A percentile compares a stretch with the other conserved stretches of the same genome.
Conservation (phyloP, 805 yeast genomes). For the Zygoascus biomembranicola region DNA sequence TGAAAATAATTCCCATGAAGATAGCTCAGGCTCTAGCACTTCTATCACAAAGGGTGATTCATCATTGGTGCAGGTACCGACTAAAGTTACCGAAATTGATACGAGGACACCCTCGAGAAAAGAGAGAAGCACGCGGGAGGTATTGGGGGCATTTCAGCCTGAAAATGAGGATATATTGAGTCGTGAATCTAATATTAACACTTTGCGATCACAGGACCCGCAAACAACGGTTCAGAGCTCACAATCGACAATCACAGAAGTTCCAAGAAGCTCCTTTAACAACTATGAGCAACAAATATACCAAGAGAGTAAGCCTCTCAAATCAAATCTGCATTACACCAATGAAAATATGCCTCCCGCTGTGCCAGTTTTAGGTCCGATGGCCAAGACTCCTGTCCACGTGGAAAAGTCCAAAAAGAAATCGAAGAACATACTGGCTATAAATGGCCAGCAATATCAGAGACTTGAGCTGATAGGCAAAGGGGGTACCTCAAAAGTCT, state of each 20-base stretch:
- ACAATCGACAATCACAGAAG: not conserved
- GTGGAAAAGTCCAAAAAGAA: constrained; percentile 9
- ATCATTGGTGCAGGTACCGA: not conserved
- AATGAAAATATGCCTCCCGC: not conserved
- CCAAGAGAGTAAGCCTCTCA: not conserved
- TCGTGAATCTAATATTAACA: not conserved
- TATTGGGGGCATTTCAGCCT: too few relatives aligned
- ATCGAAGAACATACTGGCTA: constrained; percentile 27
- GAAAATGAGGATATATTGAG: not conserved
- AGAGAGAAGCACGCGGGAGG: not conserved
- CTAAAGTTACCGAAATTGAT: constrained; percentile 3
- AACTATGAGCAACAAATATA: not conserved
- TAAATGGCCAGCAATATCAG: constrained; percentile 61
- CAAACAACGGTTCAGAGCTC: not conserved
- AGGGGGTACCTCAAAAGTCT: constrained; percentile 91
- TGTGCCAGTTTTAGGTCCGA: not conserved
- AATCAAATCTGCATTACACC: not conserved
- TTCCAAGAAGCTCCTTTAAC: not conserved
- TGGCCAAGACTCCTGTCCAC: not conserved
- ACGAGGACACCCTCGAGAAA: constrained; percentile 5
- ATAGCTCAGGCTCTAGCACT: not conserved
- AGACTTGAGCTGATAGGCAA: constrained; percentile 72
- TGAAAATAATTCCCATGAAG: not conserved
- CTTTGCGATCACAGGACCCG: not conserved
- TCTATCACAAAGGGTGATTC: not conserved